phyloP scores from a whole-genome alignment of 768 basidiomycete genomes.

The Chlorophyllum brunneum region DNA sequence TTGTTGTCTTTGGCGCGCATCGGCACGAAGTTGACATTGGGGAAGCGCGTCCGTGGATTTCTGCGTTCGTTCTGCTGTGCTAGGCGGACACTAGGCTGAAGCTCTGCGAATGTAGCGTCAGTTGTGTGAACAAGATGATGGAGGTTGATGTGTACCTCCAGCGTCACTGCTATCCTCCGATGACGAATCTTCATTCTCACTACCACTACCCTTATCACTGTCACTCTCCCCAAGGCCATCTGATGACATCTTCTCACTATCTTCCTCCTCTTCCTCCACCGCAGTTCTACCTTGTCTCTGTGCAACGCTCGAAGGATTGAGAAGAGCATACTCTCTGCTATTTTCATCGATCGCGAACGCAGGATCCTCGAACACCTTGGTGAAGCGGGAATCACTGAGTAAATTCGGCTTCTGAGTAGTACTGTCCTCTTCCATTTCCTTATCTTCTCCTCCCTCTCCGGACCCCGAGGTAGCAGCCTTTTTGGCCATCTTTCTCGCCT shows the following conservation, averaged over 20 bases:
- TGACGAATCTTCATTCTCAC: constrained; percentile 22
- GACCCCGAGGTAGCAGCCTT: constrained; percentile 21
- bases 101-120: constrained; percentile 40
- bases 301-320: constrained; percentile 83
- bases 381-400: constrained; percentile 86
- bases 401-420: constrained; percentile 42
- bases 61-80: constrained; percentile 39
- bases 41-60: constrained; percentile 32
- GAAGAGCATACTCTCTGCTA: constrained; percentile 83
- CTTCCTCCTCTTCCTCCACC: constrained; percentile 86
- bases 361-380: constrained; percentile 85
- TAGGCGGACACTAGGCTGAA: constrained; percentile 46
- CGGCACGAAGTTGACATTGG: constrained; percentile 63
- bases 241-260: constrained; percentile 68
- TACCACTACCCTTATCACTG: constrained; percentile 38
- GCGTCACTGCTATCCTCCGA: constrained; percentile 50
- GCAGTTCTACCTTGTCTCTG: constrained; percentile 60
- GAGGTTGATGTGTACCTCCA: constrained; percentile 38
- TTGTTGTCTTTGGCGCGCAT: constrained; percentile 44
- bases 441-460: constrained; percentile 32
- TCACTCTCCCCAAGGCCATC: constrained; percentile 45
- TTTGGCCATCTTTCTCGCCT: constrained; percentile 49
- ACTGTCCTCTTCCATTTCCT: constrained; percentile 32
- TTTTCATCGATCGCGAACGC: constrained; percentile 90
- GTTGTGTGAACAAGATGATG: constrained; percentile 2